These are phyloP conservation scores for Botryotinia calthae DNA, from an alignment of 2,329 filamentous ascomycete genomes.

Conservation along the genomic window DNA sequence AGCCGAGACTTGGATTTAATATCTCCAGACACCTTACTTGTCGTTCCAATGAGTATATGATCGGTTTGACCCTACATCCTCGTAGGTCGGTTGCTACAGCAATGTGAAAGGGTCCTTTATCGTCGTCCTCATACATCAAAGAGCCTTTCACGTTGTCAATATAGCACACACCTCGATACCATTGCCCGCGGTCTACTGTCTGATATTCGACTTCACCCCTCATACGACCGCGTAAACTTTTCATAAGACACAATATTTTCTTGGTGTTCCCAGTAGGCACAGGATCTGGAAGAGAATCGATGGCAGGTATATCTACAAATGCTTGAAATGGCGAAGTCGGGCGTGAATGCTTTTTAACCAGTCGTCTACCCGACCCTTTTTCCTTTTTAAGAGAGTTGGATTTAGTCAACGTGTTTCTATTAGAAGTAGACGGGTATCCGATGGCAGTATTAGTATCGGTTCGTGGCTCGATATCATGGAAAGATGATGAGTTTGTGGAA, in stretches of 20 bases:
- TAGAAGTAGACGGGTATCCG: constrained; percentile 37
- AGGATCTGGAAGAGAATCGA: constrained; percentile 59
- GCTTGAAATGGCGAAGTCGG: constrained; percentile 51
- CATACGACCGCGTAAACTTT: constrained; percentile 74
- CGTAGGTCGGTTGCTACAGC: constrained; percentile 71
- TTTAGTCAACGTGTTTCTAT: constrained; percentile 36
- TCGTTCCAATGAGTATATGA: constrained; percentile 45
- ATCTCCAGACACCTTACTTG: constrained; percentile 54
- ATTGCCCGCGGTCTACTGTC: constrained; percentile 57
- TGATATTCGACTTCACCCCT: constrained; percentile 74
- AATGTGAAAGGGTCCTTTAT: constrained; percentile 61
- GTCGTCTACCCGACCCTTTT: constrained; percentile 42
- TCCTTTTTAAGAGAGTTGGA: constrained; percentile 43
- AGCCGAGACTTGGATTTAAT: constrained; percentile 50
- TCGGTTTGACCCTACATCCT: constrained; percentile 66
- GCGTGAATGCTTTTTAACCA: constrained; percentile 55
- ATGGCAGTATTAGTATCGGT: constrained; percentile 44
- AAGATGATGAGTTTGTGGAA: constrained; percentile 55
- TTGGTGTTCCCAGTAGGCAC: constrained; percentile 66
- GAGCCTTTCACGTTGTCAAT: constrained; percentile 75
- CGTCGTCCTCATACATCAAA: constrained; percentile 71
- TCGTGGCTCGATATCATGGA: constrained; percentile 47
- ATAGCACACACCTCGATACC: constrained; percentile 70
- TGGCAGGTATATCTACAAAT: constrained; percentile 52
- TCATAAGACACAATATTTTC: constrained; percentile 73